Evolutionary conservation across 108 stramenopile species (phyloP), one percentile per base, ranked within the genome.

Genomic region (Fistulifera pelliculosa): DNA sequence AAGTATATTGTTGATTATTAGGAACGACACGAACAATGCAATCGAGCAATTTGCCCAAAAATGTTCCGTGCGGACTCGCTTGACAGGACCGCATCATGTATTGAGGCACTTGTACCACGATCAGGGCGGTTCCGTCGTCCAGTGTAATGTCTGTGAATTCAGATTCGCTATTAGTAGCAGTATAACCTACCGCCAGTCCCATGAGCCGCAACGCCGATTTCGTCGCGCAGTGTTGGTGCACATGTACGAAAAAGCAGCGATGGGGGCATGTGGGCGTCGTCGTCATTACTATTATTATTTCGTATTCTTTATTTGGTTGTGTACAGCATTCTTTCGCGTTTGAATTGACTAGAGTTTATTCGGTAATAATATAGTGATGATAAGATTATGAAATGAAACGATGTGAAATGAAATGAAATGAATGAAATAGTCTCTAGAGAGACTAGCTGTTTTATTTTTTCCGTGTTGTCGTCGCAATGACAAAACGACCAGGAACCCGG

Each of bases 101-200:
- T n/a, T 24, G 50, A 2, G 26, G 26, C 4, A 22, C 27, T 10
- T 27, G 21, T 22, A 51, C 12, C n/a, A 51, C 22, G 5, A 23
- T 6, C n/a, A 16, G 6, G 11, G 4, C 50, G 5, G 50, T 51
- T 7, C 50, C 50, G 12, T 51, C 50, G 50, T 51, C 50, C 6
- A 51, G 5, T 16, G 23, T n/a, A 10, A 51, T 27, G 2, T 24
- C n/a, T 7, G 50, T n/a, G 6, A 8, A 27, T 10, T 51, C 50
- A 27, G 24, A 25, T 16, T 3, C 19, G n/a, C n/a, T n/a, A n/a
- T 27, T 27, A 2, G 24, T n/a, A 5, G 3, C 5, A 7, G 5
- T 12, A n/a, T 5, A 5, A 16, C n/a, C n/a, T 23, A 51, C 26
- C 8, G 50, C 22, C 31, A 3, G 8, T 27, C 50, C 50, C 50